Conservation (phyloP, 257 asterid genomes). For the Solanum neorickii region DNA sequence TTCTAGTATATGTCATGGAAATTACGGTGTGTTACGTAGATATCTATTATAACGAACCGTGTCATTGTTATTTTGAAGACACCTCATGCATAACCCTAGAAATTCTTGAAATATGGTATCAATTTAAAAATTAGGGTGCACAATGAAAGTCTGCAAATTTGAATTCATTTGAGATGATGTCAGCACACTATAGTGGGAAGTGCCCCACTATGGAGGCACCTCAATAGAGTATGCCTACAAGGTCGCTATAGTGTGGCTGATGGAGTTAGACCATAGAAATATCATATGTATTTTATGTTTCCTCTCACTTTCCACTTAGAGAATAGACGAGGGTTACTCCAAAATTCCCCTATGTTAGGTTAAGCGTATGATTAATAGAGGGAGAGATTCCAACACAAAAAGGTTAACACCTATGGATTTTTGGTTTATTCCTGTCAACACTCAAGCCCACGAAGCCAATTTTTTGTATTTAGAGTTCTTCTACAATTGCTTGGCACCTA, state of each 20-base stretch:
- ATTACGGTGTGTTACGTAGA: too few species aligned
- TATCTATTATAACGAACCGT: too few species aligned
- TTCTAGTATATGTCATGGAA: too few species aligned
- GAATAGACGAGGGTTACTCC: neutral
- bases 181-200: neutral
- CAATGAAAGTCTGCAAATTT: neutral
- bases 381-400: too few species aligned
- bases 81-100: neutral
- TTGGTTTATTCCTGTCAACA: rapidly evolving
- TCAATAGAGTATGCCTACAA: neutral
- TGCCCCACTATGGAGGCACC: rapidly evolving
- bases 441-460: too few species aligned
- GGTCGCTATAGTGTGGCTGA: too few species aligned
- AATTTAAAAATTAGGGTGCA: neutral
- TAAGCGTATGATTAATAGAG: too few species aligned
- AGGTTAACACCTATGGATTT: too few species aligned
- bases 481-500: too few species aligned
- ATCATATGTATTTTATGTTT: neutral
- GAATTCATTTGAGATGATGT: rapidly evolving
- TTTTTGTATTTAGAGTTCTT: too few species aligned
- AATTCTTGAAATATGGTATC: neutral
- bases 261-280: neutral
- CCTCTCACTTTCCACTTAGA: neutral
- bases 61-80: neutral
- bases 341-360: too few species aligned